A percentile compares a stretch with the other conserved stretches of the same genome.
Conservation (phyloP, 371 early-diverging fungal genomes). For the Circinella umbellata region DNA sequence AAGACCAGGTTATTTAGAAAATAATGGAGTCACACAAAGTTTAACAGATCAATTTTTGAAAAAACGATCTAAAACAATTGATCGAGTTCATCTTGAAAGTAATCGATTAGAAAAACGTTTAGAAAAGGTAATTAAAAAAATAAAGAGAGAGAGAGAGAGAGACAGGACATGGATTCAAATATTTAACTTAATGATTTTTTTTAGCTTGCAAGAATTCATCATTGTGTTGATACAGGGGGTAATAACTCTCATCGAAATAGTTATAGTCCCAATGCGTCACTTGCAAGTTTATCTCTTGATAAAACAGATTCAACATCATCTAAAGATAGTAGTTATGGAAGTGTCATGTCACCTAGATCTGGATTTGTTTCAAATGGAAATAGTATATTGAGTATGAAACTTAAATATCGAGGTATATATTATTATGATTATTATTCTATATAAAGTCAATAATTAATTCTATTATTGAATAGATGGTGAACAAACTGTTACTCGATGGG, state of each 20-base stretch:
- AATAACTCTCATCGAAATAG: neutral
- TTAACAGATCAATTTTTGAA: slow-evolving; percentile 62
- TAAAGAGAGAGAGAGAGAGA: no score
- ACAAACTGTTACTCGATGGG: slow-evolving; percentile 69
- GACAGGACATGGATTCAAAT: no score
- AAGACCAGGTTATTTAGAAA: slow-evolving; percentile 57
- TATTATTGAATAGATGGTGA: slow-evolving; percentile 54
- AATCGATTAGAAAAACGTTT: slow-evolving; percentile 88
- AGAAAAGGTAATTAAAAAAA: slow-evolving; percentile 60
- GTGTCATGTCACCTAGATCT: slow-evolving; percentile 40
- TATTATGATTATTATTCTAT: no score
- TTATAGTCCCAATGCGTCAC: slow-evolving; percentile 23
- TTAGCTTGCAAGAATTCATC: slow-evolving; percentile 49
- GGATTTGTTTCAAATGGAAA: slow-evolving; percentile 43
- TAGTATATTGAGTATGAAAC: slow-evolving; percentile 49
- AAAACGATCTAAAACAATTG: slow-evolving; percentile 62
- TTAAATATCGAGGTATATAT: slow-evolving; percentile 51
- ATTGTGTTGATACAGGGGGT: slow-evolving; percentile 28
- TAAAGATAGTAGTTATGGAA: slow-evolving; percentile 43
- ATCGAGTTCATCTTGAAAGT: slow-evolving; percentile 75
- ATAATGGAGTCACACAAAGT: slow-evolving; percentile 57
- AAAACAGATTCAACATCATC: slow-evolving; percentile 44
- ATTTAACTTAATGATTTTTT: neutral
- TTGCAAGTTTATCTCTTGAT: slow-evolving; percentile 31
- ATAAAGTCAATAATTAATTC: neutral